Evolutionary conservation across 1,284 basidiomycete genomes (phyloP).

Genomic region (Neotropicomus parvogracilis): DNA sequence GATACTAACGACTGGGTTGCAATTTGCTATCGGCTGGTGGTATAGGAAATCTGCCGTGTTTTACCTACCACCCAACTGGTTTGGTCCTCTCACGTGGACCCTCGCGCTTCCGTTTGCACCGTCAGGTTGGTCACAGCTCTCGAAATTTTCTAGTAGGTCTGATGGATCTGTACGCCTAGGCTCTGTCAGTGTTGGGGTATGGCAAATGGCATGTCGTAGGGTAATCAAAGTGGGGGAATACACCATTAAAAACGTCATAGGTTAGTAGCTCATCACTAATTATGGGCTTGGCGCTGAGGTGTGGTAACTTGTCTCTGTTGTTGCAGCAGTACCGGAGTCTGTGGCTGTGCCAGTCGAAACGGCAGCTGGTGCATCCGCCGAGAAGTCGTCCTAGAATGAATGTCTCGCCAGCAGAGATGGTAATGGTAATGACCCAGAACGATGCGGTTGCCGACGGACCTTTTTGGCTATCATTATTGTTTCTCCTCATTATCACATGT

Average conservation of each 20-base stretch:
- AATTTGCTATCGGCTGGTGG: slow-evolving; percentile 85
- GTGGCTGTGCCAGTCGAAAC: slow-evolving; percentile 16
- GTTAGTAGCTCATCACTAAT: slow-evolving; percentile 18
- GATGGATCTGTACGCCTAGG: slow-evolving; percentile 44
- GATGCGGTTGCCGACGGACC: not conserved
- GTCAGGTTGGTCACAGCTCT: slow-evolving; percentile 43
- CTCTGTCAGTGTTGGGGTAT: slow-evolving; percentile 83
- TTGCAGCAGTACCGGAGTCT: slow-evolving; percentile 19
- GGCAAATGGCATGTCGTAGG: slow-evolving; percentile 86
- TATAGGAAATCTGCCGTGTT: slow-evolving; percentile 87
- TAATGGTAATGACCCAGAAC: slow-evolving; percentile 5
- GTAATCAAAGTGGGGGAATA: slow-evolving; percentile 70
- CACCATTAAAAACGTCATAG: slow-evolving; percentile 53
- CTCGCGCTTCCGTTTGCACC: slow-evolving; percentile 82
- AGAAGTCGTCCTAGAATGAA: slow-evolving; percentile 16
- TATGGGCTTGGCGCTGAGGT: not conserved
- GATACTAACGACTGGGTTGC: slow-evolving; percentile 79
- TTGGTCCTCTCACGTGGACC: slow-evolving; percentile 80
- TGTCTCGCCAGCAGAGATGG: not conserved
- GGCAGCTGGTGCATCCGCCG: slow-evolving; percentile 6
- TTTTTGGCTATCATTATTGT: slow-evolving; percentile 1
- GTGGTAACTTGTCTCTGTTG: too few relatives aligned
- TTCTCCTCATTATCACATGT: slow-evolving; percentile 22
- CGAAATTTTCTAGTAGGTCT: not conserved
- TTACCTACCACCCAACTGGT: slow-evolving; percentile 85